Percentiles rank a stretch among this genome's conserved stretches.
phyloP scores from a whole-genome alignment of 805 yeast species.

The Candida vaughaniae region DNA sequence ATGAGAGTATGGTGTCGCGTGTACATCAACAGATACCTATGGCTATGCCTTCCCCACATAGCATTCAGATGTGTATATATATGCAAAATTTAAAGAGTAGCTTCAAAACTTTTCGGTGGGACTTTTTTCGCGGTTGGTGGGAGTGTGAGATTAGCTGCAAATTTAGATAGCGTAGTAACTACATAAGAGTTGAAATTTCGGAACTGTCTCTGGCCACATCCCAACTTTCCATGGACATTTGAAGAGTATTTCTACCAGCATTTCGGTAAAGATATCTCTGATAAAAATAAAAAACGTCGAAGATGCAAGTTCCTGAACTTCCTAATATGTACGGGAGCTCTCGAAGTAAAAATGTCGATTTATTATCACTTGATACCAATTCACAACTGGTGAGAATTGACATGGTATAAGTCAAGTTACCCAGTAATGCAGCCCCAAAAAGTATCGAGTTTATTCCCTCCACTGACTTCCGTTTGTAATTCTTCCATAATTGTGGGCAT shows the following conservation, averaged over 20 bases:
- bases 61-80: too few species aligned
- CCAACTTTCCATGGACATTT: conserved; percentile 22
- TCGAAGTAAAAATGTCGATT: conserved; percentile 50
- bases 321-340: conserved; percentile 85
- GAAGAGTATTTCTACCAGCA: conserved; percentile 19
- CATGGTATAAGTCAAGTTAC: conserved; percentile 72
- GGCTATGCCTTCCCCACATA: too few species aligned
- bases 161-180: too few species aligned
- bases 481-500: conserved; percentile 80
- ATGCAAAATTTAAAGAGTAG: too few species aligned
- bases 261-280: conserved; percentile 46
- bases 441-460: conserved; percentile 81
- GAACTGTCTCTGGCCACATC: too few species aligned
- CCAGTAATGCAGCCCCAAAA: conserved; percentile 74
- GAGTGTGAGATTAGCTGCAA: too few species aligned
- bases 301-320: conserved; percentile 78
- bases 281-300: conserved; percentile 70
- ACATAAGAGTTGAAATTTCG: too few species aligned
- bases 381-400: conserved; percentile 70
- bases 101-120: conserved; percentile 4
- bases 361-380: conserved; percentile 35
- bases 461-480: conserved; percentile 75
- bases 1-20: too few species aligned
- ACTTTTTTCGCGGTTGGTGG: too few species aligned
- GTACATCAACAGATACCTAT: too few species aligned